Base-by-base conservation (phyloP, 2,329 filamentous ascomycete species). In the Zarea fungicola region DNA sequence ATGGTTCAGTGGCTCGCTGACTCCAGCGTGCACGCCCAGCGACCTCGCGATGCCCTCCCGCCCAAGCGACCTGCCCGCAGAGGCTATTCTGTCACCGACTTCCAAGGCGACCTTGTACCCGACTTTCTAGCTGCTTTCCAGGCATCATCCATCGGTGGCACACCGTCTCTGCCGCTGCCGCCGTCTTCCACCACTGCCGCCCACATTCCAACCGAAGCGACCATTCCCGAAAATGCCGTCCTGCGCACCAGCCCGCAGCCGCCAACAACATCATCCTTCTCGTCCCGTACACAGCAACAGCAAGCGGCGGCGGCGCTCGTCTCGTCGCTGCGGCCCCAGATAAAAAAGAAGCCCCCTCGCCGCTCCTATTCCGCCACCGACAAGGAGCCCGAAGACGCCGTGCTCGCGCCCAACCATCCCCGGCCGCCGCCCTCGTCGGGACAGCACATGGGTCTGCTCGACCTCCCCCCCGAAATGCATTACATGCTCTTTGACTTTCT, bases 311-410 rank as follows among this genome's bases (percentile, higher is more conserved):
- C 25, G 61, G 68, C 22, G 69, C 64, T 11, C 56, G 59, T 64
- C 14, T 45, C 26, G 14, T 23, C 44, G 26, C 36, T 26, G 19
- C 44, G 36, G 21, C 44, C 29, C 6, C 26, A 5, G 35, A 21
- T 44, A 19, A 67, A 66, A 46, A 60, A 77, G 26, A 69, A 71
- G 9, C 65, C 71, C 14, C 77, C 77, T 10, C 75, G 73, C 21
- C 72, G 78, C 23, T 81, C 78, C 10, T 79, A 81, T 62, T 81
- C 78, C 8, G 75, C 80, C n/a, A 81, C 75, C 60, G 77, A 81
- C 62, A 75, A 77, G 48, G 77, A 80, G 59, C 78, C 78, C 1
- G 58, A 73, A n/a, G 70, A 50, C 14, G 28, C 36, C 45, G 39
- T 58, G 14, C 60, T 64, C 8, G 36, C 36, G 37, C 58, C 73